Evolutionary conservation across 2,329 filamentous ascomycete genomes (phyloP).

Genomic region (Trichoderma simmonsii): DNA sequence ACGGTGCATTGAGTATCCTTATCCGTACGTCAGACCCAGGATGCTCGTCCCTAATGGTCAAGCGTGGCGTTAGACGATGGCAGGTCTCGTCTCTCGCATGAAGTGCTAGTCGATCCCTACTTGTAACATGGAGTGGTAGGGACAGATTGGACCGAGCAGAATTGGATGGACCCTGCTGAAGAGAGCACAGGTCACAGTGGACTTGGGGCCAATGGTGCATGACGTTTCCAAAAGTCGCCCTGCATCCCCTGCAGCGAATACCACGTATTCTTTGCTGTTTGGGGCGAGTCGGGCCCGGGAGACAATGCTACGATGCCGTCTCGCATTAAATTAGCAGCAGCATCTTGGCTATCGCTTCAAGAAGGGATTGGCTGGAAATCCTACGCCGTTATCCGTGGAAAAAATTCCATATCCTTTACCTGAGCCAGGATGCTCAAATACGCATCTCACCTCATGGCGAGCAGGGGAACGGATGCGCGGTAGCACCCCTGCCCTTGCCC

Average conservation of each 20-base stretch:
- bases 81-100: neutral
- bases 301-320: slow-evolving; percentile 7
- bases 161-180: neutral
- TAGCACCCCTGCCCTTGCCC: neutral
- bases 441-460: slow-evolving; percentile 7
- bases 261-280: neutral
- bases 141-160: slow-evolving; percentile 2
- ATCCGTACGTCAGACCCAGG: neutral
- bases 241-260: slow-evolving; percentile 10
- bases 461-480: slow-evolving; percentile 6
- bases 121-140: neutral
- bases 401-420: neutral
- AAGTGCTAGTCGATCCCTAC: neutral
- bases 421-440: neutral
- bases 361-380: neutral
- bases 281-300: neutral
- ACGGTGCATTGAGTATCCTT: neutral
- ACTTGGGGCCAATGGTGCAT: neutral
- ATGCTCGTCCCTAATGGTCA: neutral
- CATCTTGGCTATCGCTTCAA: neutral
- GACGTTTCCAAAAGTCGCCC: neutral
- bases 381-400: neutral
- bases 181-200: neutral
- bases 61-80: slow-evolving; percentile 1
- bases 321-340: slow-evolving; percentile 3